Percentiles rank a stretch among this genome's conserved stretches.
phyloP scores from a whole-genome alignment of 225 moss, liverwort and hornwort genomes.

The Pleurozium schreberi region DNA sequence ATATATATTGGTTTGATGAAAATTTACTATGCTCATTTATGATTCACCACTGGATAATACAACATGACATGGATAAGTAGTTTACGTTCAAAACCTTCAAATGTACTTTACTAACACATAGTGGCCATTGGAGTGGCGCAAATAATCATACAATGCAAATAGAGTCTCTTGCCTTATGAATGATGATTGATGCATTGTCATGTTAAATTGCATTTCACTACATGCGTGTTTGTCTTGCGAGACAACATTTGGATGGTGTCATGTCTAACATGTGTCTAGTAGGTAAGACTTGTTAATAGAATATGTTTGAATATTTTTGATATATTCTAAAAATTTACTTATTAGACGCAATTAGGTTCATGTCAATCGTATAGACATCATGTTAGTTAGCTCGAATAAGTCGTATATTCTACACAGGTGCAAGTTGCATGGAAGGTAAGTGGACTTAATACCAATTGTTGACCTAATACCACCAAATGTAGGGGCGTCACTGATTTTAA shows the following conservation, averaged over 20 bases:
- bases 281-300: background rate
- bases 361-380: fast-evolving
- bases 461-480: too few relatives aligned
- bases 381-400: fast-evolving
- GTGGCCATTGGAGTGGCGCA: fast-evolving
- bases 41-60: background rate
- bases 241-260: fast-evolving
- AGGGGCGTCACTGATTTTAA: too few relatives aligned
- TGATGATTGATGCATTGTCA: fast-evolving
- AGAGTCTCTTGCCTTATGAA: background rate
- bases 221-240: background rate
- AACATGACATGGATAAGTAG: too few relatives aligned
- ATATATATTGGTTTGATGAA: background rate
- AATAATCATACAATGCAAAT: background rate
- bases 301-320: background rate
- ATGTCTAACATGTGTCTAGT: background rate
- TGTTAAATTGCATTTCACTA: fast-evolving
- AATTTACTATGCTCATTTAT: background rate
- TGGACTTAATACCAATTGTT: too few relatives aligned
- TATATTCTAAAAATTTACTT: background rate
- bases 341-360: fast-evolving
- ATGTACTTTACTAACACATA: background rate
- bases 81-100: background rate
- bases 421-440: too few relatives aligned
- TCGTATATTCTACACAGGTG: too few relatives aligned